A percentile compares a stretch with the other conserved stretches of the same genome.
Conservation (phyloP, 2,329 filamentous ascomycete species). For the Ramularia collo-cygni region DNA sequence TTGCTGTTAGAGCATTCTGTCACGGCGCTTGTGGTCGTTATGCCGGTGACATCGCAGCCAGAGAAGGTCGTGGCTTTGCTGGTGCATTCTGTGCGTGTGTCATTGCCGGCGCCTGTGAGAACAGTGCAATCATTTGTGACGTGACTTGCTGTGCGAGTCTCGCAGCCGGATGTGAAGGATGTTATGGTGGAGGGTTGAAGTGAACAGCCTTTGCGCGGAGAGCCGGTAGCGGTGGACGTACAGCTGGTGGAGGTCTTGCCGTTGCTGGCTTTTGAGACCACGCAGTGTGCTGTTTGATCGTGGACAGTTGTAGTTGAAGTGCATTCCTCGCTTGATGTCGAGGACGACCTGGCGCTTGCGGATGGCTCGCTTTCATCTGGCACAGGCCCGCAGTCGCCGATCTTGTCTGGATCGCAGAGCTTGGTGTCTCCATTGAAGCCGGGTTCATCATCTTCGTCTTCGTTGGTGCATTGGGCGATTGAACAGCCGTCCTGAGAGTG, state of each 20-base stretch:
- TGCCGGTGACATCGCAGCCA: constrained; percentile 10
- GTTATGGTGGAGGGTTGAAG: constrained; percentile 1
- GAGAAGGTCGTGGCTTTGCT: constrained; percentile 6
- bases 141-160: constrained; percentile 4
- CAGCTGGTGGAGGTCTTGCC: constrained; percentile 2
- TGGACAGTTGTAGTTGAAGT: constrained; percentile 6
- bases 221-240: constrained; percentile 6
- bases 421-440: constrained; percentile 6
- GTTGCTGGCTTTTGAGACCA: constrained; percentile 1
- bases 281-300: constrained; percentile 10
- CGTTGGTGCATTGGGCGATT: background rate
- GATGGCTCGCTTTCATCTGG: constrained; percentile 1
- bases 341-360: constrained; percentile 2
- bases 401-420: constrained; percentile 5
- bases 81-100: constrained; percentile 4
- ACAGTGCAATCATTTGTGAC: constrained; percentile 2
- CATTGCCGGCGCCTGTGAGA: constrained; percentile 3
- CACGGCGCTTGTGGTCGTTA: constrained; percentile 6
- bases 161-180: constrained; percentile 2
- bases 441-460: background rate
- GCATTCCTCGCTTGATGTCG: constrained; percentile 5
- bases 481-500: background rate
- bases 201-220: constrained; percentile 5
- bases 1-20: constrained; percentile 7
- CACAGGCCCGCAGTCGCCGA: constrained; percentile 4